Percentiles rank a stretch among this genome's conserved stretches.
Evolutionary conservation across 2,329 filamentous ascomycete species (phyloP).

Genomic region (Aaosphaeria arxii): DNA sequence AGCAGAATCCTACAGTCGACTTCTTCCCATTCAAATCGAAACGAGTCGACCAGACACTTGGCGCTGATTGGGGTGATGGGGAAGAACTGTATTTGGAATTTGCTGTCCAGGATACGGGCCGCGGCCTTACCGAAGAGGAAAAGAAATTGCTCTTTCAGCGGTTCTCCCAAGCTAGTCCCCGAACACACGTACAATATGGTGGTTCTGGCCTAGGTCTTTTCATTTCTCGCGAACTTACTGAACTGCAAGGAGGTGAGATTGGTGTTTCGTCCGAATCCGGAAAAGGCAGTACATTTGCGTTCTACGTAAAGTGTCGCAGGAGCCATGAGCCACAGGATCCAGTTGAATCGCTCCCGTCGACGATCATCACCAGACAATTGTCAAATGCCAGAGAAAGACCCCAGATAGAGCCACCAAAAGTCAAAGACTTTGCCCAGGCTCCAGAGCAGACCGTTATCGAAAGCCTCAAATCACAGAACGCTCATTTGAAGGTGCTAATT

Average conservation of each 20-base stretch:
- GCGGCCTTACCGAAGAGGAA: slow-evolving; percentile 68
- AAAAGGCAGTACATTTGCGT: slow-evolving; percentile 71
- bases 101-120: slow-evolving; percentile 73
- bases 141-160: slow-evolving; percentile 73
- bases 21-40: slow-evolving; percentile 60
- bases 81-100: slow-evolving; percentile 66
- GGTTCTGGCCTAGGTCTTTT: slow-evolving; percentile 77
- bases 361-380: slow-evolving; percentile 19
- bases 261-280: slow-evolving; percentile 67
- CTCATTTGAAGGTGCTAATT: slow-evolving; percentile 36
- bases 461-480: slow-evolving; percentile 11
- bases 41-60: slow-evolving; percentile 45
- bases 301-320: slow-evolving; percentile 69
- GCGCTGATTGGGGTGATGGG: slow-evolving; percentile 68
- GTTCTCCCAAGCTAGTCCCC: slow-evolving; percentile 74
- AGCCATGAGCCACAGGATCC: slow-evolving; percentile 39
- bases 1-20: slow-evolving; percentile 48
- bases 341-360: slow-evolving; percentile 22
- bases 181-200: slow-evolving; percentile 75
- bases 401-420: slow-evolving; percentile 18
- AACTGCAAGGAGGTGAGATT: slow-evolving; percentile 77
- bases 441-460: slow-evolving; percentile 6
- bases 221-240: slow-evolving; percentile 74
- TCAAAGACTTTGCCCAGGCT: slow-evolving; percentile 35
- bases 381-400: slow-evolving; percentile 29